phyloP scores from a whole-genome alignment of 129 eudicot species.

The Smallanthus sonchifolius region DNA sequence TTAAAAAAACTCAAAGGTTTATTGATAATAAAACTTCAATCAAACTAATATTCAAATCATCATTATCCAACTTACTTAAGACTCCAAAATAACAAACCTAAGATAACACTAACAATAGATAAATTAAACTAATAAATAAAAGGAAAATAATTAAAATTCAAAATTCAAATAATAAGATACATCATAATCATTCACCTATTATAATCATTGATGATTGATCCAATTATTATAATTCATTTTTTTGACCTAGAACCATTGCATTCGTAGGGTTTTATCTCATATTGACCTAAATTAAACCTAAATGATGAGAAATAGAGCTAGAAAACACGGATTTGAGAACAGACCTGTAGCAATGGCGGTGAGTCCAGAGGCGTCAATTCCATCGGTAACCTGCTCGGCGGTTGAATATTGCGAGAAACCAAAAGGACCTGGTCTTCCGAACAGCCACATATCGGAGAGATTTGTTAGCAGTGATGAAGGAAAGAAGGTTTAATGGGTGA shows the following conservation, averaged over 20 bases:
- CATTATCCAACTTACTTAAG: no score
- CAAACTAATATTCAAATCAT: no score
- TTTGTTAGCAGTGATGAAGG: neutral
- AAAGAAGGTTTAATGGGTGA: neutral
- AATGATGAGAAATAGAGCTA: neutral
- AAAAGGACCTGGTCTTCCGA: constrained; percentile 56
- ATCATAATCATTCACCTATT: no score
- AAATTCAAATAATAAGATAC: no score
- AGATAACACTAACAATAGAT: no score
- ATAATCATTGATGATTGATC: no score
- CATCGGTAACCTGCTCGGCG: constrained; percentile 65
- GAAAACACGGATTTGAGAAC: neutral
- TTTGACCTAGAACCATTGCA: neutral
- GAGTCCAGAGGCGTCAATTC: constrained; percentile 71
- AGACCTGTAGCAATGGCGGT: constrained; percentile 90
- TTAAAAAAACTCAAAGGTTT: no score
- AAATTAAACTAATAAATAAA: no score
- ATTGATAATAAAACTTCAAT: no score
- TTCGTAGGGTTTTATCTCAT: neutral
- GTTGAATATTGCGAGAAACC: constrained; percentile 64
- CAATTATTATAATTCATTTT: no score
- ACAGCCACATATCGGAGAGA: constrained; percentile 41
- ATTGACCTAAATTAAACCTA: neutral
- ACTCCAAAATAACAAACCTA: no score
- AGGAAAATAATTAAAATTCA: no score